A percentile compares a stretch with the other conserved stretches of the same genome.
Conservation (phyloP, 371 early-diverging fungal genomes). For the Mortierella sp. region DNA sequence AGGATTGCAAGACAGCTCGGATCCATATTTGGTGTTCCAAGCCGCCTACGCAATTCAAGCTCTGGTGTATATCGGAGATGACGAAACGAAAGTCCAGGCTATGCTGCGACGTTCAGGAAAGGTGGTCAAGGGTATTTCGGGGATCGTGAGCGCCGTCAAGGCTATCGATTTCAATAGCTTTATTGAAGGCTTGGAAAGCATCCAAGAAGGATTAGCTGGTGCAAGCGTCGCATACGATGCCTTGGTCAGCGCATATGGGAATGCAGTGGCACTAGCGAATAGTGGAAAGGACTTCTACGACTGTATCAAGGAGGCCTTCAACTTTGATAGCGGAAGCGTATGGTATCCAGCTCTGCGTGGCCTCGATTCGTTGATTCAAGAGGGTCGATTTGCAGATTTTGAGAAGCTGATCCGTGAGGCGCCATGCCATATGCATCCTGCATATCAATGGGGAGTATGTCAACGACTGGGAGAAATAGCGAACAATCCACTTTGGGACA, state of each 20-base stretch:
- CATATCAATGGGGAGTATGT: too few species aligned
- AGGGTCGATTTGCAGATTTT: slow-evolving; percentile 7
- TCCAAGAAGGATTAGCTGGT: not conserved
- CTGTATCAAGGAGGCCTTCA: not conserved
- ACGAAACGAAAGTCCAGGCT: not conserved
- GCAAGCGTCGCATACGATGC: not conserved
- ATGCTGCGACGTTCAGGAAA: not conserved
- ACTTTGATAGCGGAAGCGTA: not conserved
- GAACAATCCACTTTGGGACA: slow-evolving; percentile 5
- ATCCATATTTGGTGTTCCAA: slow-evolving; percentile 9
- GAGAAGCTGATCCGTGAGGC: slow-evolving; percentile 1
- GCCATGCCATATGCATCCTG: slow-evolving; percentile 3
- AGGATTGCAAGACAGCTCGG: not conserved
- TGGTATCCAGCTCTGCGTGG: slow-evolving; percentile 14
- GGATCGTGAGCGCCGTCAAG: not conserved
- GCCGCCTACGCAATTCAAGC: slow-evolving; percentile 14
- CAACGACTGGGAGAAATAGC: too few species aligned
- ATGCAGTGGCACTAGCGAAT: not conserved
- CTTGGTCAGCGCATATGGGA: too few species aligned
- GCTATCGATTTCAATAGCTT: slow-evolving; percentile 13
- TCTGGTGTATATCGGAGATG: not conserved
- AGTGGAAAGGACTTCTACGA: not conserved
- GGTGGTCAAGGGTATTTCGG: slow-evolving; percentile 10
- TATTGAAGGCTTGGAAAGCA: not conserved
- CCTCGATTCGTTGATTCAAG: not conserved